phyloP scores from a whole-genome alignment of 768 basidiomycete species.

The Ramaria sp. region DNA sequence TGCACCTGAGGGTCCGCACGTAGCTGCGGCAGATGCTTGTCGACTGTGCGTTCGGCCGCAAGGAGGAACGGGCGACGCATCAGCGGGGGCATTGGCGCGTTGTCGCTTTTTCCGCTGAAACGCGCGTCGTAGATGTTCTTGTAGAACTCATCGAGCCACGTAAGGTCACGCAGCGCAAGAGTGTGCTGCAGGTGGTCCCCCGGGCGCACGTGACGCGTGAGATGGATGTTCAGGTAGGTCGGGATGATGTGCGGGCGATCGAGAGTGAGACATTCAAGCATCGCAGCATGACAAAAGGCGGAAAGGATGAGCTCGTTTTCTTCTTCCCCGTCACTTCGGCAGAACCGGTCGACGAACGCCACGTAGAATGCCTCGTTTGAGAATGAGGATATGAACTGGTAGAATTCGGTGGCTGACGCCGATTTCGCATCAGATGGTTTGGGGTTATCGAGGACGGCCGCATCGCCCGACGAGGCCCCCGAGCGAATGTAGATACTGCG shows the following conservation, averaged over 20 bases:
- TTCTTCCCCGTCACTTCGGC: conserved; percentile 42
- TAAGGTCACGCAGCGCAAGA: conserved; percentile 63
- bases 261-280: conserved; percentile 83
- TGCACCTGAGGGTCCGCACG: conserved; percentile 11
- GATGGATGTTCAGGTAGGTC: conserved; percentile 62
- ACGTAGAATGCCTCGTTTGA: conserved; percentile 73
- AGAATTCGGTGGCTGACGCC: conserved; percentile 63
- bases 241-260: conserved; percentile 78
- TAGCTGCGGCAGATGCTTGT: conserved; percentile 4
- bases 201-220: conserved; percentile 51
- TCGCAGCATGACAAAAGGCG: conserved; percentile 60
- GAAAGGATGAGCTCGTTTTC: conserved; percentile 41
- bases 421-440: conserved; percentile 54
- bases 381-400: conserved; percentile 79
- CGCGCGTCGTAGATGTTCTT: conserved; percentile 60
- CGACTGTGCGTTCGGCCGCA: conserved; percentile 10
- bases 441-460: conserved; percentile 79
- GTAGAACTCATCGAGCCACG: conserved; percentile 69
- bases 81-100: conserved; percentile 44
- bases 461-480: conserved; percentile 73
- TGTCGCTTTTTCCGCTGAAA: conserved; percentile 62
- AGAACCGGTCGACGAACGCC: conserved; percentile 72
- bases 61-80: conserved; percentile 30
- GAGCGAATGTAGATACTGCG: conserved; percentile 84
- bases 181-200: conserved; percentile 41